Base-by-base conservation (phyloP, 176 grass and related monocot species). In the Hordeum vulgare region DNA sequence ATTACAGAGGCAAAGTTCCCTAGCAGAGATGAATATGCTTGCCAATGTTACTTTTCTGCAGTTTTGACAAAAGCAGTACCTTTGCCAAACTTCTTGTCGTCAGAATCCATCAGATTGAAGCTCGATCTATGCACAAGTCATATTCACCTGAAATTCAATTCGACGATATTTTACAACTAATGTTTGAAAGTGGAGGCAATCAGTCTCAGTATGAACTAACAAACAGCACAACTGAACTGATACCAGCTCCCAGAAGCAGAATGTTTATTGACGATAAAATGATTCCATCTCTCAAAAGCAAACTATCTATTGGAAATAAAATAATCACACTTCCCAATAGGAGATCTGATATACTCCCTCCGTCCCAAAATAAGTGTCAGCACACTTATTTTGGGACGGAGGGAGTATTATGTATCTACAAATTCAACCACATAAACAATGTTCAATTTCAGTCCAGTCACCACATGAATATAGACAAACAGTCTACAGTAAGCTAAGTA, bases 11-110 rank as follows among this genome's bases (percentile, higher is more conserved):
- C 66, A 40, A 71, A 58, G 6, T 28, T 70, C 23, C n/a, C 79
- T 9, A 21, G 20, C 2, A 21, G 33, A 77, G 35, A 54, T 10
- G 6, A 59, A 71, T 27, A 36, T 81, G 24, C 23, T 60, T 44
- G 54, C 57, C 4, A 45, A 4, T 24, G 1, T 13, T 36, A 49
- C 15, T 34, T 54, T 76, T 62, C 41, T 56, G 9, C 18, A 59
- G n/a, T 85, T 33, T 54, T 18, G 56, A 85, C 6, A 39, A 53
- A 61, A 64, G 49, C 6, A 9, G n/a, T 90, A 93, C 91, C 91
- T 81, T 85, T 94, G 76, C 88, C 91, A 77, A 94, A 94, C 75
- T 94, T 94, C 82, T 90, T 90, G 27, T 68, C 79, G 14, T 88
- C 88, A 70, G 88, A 68, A 74, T 93, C 91, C 91, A 93, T 93